These are phyloP conservation scores for Hypericum androsaemum DNA, from an alignment of 345 rosid species.

Conservation along the genomic window DNA sequence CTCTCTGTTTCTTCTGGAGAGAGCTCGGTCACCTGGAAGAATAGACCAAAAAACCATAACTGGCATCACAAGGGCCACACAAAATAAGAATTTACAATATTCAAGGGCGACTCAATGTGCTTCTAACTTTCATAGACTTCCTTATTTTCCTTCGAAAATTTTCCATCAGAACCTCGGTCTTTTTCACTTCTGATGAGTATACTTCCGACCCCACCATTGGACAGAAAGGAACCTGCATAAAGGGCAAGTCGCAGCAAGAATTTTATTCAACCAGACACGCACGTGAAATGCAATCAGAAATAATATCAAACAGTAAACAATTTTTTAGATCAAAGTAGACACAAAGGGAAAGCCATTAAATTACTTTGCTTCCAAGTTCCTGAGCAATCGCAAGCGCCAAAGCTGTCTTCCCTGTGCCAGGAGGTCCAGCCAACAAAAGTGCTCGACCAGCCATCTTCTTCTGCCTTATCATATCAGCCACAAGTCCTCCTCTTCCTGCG, in stretches of 20 bases:
- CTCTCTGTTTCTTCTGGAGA: slow-evolving; percentile 99
- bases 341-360: too few relatives aligned
- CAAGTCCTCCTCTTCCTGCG: slow-evolving; percentile 84
- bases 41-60: slow-evolving; percentile 14
- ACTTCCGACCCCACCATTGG: slow-evolving; percentile 99
- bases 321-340: too few relatives aligned
- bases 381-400: slow-evolving; percentile 90
- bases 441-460: slow-evolving; percentile 99
- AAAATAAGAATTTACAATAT: slow-evolving; percentile 3
- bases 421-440: slow-evolving; percentile 89
- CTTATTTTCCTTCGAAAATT: slow-evolving; percentile 90
- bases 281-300: too few relatives aligned
- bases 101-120: slow-evolving; percentile 2
- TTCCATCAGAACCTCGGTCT: slow-evolving; percentile 99
- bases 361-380: slow-evolving; percentile 99
- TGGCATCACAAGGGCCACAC: slow-evolving; percentile 1
- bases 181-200: slow-evolving; percentile 96
- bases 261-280: too few relatives aligned
- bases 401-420: slow-evolving; percentile 98
- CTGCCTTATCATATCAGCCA: slow-evolving; percentile 91
- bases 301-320: too few relatives aligned
- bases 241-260: too few relatives aligned
- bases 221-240: slow-evolving; percentile 96
- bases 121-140: slow-evolving; percentile 81
- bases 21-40: slow-evolving; percentile 82